A percentile compares a stretch with the other conserved stretches of the same genome.
phyloP scores from a whole-genome alignment of 768 basidiomycete species.

The Rhizopogon roseolus region DNA sequence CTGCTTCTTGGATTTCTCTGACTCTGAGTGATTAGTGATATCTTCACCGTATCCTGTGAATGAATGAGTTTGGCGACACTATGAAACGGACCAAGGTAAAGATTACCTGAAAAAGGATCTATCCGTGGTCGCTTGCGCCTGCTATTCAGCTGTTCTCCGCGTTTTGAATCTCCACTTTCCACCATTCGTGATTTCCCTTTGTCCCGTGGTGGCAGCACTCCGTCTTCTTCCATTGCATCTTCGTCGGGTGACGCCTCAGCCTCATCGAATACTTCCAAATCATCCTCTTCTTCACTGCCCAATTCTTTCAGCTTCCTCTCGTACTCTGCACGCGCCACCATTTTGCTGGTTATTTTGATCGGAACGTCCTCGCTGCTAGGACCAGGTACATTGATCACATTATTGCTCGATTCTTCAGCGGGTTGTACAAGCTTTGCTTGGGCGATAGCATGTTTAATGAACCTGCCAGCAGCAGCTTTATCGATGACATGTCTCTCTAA shows the following conservation, averaged over 20 bases:
- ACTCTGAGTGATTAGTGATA: slow-evolving; percentile 2
- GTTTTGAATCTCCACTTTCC: slow-evolving; percentile 12
- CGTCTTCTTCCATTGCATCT: slow-evolving; percentile 6
- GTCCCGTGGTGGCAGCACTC: slow-evolving; percentile 5
- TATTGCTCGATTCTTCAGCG: slow-evolving; percentile 25
- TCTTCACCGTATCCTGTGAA: slow-evolving; percentile 28
- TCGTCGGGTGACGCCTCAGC: slow-evolving; percentile 5
- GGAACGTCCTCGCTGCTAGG: slow-evolving; percentile 33
- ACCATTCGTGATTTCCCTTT: slow-evolving; percentile 37
- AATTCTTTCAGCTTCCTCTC: slow-evolving; percentile 47
- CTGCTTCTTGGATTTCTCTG: slow-evolving; percentile 2
- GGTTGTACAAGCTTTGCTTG: slow-evolving; percentile 44
- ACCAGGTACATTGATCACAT: slow-evolving; percentile 1
- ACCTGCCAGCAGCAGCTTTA: slow-evolving; percentile 74
- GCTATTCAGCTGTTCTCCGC: slow-evolving; percentile 19
- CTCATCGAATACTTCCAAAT: slow-evolving; percentile 32
- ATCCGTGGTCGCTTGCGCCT: slow-evolving; percentile 47
- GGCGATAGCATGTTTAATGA: slow-evolving; percentile 80
- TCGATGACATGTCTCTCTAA: slow-evolving; percentile 51
- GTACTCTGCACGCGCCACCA: slow-evolving; percentile 64
- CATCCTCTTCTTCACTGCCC: slow-evolving; percentile 37
- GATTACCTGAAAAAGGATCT: slow-evolving; percentile 64
- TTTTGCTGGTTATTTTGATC: slow-evolving; percentile 63
- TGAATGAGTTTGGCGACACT: background rate
- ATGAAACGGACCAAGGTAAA: background rate